A percentile compares a stretch with the other conserved stretches of the same genome.
Conservation (phyloP, 192 early-diverging fungal genomes). For the Rhizophlyctis rosea region DNA sequence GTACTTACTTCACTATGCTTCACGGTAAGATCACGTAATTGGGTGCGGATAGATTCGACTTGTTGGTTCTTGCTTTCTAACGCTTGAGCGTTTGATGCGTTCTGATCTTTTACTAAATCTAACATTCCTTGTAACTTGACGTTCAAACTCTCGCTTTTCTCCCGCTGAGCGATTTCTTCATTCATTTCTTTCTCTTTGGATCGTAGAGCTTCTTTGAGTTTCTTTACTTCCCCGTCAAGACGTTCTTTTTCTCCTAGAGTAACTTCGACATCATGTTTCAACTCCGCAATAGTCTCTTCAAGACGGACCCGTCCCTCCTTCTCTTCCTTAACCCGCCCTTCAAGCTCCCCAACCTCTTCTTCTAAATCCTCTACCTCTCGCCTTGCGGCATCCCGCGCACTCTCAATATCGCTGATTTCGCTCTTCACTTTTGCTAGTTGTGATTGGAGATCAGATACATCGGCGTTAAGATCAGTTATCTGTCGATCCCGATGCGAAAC, state of each 20-base stretch:
- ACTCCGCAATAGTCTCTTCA: not conserved
- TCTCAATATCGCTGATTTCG: not conserved
- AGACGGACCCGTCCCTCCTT: not conserved
- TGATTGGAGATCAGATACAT: too few relatives aligned
- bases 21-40: slow-evolving; percentile 1
- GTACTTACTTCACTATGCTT: too few relatives aligned
- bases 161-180: not conserved
- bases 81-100: not conserved
- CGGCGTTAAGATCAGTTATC: too few relatives aligned
- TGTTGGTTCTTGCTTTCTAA: slow-evolving; percentile 8
- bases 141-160: not conserved
- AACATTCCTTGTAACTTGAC: not conserved
- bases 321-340: slow-evolving; percentile 4
- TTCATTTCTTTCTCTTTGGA: not conserved
- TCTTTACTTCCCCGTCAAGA: not conserved
- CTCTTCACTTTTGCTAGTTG: too few relatives aligned
- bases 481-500: too few relatives aligned
- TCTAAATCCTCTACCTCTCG: not conserved
- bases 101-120: not conserved
- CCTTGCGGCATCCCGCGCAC: not conserved
- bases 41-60: slow-evolving; percentile 3
- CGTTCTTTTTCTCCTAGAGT: not conserved
- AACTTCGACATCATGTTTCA: not conserved
- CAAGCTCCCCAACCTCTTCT: slow-evolving; percentile 2
- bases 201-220: not conserved